phyloP scores from a whole-genome alignment of 2,329 filamentous ascomycete genomes.

The Claviceps africana region DNA sequence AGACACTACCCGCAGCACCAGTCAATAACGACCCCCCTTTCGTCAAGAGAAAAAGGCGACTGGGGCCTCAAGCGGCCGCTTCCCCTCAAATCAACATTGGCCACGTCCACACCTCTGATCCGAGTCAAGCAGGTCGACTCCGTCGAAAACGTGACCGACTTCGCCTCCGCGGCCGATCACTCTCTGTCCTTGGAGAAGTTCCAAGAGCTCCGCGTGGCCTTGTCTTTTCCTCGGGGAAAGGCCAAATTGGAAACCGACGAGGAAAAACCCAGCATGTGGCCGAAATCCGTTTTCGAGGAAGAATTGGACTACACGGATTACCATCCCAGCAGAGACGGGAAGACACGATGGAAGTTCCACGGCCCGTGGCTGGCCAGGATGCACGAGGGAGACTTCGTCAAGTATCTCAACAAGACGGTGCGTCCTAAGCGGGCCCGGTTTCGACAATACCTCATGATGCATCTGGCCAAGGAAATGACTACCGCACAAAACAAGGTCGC shows the following conservation, averaged over 20 bases:
- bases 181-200: constrained; percentile 71
- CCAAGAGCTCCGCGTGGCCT: constrained; percentile 63
- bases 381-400: constrained; percentile 44
- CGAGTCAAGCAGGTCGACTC: constrained; percentile 70
- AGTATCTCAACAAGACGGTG: constrained; percentile 40
- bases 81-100: constrained; percentile 60
- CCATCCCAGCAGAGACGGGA: constrained; percentile 21
- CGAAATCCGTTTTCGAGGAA: constrained; percentile 46
- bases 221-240: constrained; percentile 37
- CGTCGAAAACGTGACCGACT: constrained; percentile 79
- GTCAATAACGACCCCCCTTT: constrained; percentile 62
- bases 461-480: constrained; percentile 33
- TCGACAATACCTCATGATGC: constrained; percentile 34
- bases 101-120: constrained; percentile 59
- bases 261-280: constrained; percentile 12
- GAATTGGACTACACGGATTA: constrained; percentile 38
- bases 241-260: constrained; percentile 7
- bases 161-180: constrained; percentile 69
- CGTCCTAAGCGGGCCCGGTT: constrained; percentile 40
- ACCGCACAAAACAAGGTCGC: constrained; percentile 22
- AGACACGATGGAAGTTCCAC: constrained; percentile 49
- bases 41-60: constrained; percentile 64
- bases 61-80: constrained; percentile 86
- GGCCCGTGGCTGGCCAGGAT: constrained; percentile 54
- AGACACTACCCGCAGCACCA: constrained; percentile 68